Evolutionary conservation across 129 eudicot genomes (phyloP), one percentile per base, ranked within the genome.

Genomic region (Scalesia atractyloides): DNA sequence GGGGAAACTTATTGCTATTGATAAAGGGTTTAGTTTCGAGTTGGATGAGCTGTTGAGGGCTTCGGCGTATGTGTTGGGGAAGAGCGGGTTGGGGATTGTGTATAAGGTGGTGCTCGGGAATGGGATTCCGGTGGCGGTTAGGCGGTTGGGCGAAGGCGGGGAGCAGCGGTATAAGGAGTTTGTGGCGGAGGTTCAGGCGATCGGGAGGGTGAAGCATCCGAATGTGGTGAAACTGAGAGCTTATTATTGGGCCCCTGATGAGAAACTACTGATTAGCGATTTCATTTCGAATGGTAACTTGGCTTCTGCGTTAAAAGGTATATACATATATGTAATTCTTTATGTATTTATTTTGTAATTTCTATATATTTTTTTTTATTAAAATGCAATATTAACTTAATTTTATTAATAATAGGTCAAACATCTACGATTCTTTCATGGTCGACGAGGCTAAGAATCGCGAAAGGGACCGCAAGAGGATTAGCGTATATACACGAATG

Each of bases 181-280:
- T 39, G 88, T 81, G 50, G 80, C 91, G 30, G 99, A 95, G 88
- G 85, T 90, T 77, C 97, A 91, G 72, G 89, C 96, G 7, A 90
- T 91, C 20, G 97, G 91, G 69, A 83, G 77, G 78, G 88, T 95
- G 5, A 90, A 88, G 64, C 97, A 95, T 83, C 99, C 97, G 3
- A 95, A 95, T 85, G 83, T 95, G 68, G 99, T 95, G 48, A 95
- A 83, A 78, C 70, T 95, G 82, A 78, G 99, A 72, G 99, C 97
- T 59, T 90, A 95, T 80, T 95, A 95, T 72, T 95, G 99, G 99
- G 99, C 97, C n/a, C 91, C 91, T 9, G 99, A 95, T 70, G 99
- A 95, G 67, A 95, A 95, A 78, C 88, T 95, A 62, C 84, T 95
- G 36, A 88, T 95, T 13, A 91, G 97, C 64, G 99, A 95, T 46